Percentiles rank a stretch among this genome's conserved stretches.
These are phyloP conservation scores for Phytophthora parvispora DNA, from an alignment of 352 stramenopile species.

Conservation along the genomic window DNA sequence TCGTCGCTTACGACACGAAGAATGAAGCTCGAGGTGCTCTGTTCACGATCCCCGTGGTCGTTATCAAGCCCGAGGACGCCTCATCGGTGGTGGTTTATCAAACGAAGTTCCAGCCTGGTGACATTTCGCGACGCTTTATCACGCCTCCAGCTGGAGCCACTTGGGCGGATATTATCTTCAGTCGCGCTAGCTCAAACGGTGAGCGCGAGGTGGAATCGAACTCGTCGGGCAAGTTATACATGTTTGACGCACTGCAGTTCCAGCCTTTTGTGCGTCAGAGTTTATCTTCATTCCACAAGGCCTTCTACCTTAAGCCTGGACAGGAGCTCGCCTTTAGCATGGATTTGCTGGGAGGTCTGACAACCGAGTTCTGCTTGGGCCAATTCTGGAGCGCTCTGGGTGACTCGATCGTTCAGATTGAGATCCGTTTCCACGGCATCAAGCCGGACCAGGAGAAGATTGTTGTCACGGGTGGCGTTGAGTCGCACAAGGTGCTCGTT, in stretches of 20 bases:
- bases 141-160: conserved; percentile 81
- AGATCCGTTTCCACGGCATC: conserved; percentile 90
- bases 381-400: conserved; percentile 94
- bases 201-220: conserved; percentile 71
- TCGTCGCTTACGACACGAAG: conserved; percentile 84
- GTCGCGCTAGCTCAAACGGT: conserved; percentile 40
- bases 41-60: conserved; percentile 93
- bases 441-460: conserved; percentile 74
- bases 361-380: conserved; percentile 89
- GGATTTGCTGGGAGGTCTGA: conserved; percentile 78
- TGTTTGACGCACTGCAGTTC: conserved; percentile 93
- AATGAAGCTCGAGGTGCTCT: conserved; percentile 73
- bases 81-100: conserved; percentile 51
- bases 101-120: conserved; percentile 63
- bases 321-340: conserved; percentile 80
- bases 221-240: conserved; percentile 79
- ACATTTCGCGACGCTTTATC: conserved; percentile 87
- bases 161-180: conserved; percentile 90
- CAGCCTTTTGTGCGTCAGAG: conserved; percentile 88
- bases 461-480: conserved; percentile 67
- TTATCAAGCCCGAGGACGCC: conserved; percentile 85
- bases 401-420: conserved; percentile 80
- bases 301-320: conserved; percentile 73
- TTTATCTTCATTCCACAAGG: conserved; percentile 72
- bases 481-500: conserved; percentile 83